Percentiles rank a stretch among this genome's conserved stretches.
Evolutionary conservation across 2,329 filamentous ascomycete species (phyloP).

Genomic region (Colletotrichum higginsianum): DNA sequence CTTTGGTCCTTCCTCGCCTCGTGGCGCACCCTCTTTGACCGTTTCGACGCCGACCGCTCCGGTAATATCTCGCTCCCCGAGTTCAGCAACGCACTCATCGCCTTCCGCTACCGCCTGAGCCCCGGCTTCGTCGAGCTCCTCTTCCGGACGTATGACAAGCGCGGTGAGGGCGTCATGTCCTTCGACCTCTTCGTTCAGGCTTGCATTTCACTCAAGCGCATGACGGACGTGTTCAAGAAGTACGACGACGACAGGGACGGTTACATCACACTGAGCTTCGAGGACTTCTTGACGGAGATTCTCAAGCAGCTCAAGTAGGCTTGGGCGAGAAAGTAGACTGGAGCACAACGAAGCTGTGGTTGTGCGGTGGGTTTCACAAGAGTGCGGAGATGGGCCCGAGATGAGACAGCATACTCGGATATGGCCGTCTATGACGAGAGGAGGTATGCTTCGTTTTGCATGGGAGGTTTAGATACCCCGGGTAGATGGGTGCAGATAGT

Average conservation of each 20-base stretch:
- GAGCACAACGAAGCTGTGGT: no score
- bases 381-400: neutral
- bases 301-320: conserved; percentile 71
- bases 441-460: conserved; percentile 20
- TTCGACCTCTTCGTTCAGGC: conserved; percentile 99
- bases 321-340: neutral
- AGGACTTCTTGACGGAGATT: conserved; percentile 83
- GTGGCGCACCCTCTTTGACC: conserved; percentile 95
- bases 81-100: conserved; percentile 90
- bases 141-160: conserved; percentile 91
- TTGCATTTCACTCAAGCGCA: conserved; percentile 95
- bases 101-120: conserved; percentile 93
- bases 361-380: no score
- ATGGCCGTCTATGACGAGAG: neutral
- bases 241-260: conserved; percentile 98
- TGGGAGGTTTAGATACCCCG: conserved; percentile 39
- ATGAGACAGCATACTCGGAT: conserved; percentile 4
- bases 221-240: conserved; percentile 99
- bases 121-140: conserved; percentile 86
- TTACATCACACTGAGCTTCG: conserved; percentile 87
- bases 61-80: conserved; percentile 90
- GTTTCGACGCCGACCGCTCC: conserved; percentile 89
- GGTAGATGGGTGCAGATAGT: conserved; percentile 34
- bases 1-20: conserved; percentile 96
- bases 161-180: conserved; percentile 79